Evolutionary conservation across 805 yeast genomes (phyloP).

Genomic region (Tetrapisispora phaffii): DNA sequence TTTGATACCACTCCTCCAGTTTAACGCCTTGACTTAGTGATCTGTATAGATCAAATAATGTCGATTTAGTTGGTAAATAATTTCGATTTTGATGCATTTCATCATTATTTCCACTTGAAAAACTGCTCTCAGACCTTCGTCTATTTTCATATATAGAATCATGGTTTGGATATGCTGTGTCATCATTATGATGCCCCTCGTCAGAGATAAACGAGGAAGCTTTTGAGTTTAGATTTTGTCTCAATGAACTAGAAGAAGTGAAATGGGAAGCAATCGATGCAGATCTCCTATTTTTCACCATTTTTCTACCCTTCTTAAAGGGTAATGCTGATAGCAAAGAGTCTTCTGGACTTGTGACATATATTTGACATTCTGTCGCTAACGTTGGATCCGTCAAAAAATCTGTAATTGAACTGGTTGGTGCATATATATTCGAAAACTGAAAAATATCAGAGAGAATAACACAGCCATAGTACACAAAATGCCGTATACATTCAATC

Average conservation of each 20-base stretch:
- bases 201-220: neutral
- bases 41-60: conserved; percentile 62
- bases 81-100: conserved; percentile 3
- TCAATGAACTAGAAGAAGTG: conserved; percentile 11
- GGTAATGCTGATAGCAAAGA: conserved; percentile 28
- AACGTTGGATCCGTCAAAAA: conserved; percentile 56
- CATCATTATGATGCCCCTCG: conserved; percentile 4
- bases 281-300: neutral
- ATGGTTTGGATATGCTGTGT: conserved; percentile 4
- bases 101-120: conserved; percentile 10
- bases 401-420: conserved; percentile 64
- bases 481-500: conserved; percentile 79
- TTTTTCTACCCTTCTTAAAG: conserved; percentile 12
- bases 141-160: neutral
- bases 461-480: conserved; percentile 82
- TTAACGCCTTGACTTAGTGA: conserved; percentile 71
- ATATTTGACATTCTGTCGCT: conserved; percentile 78
- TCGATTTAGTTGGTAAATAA: conserved; percentile 49
- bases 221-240: conserved; percentile 9
- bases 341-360: conserved; percentile 43
- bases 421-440: conserved; percentile 78
- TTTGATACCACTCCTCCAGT: conserved; percentile 72
- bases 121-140: conserved; percentile 14
- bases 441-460: conserved; percentile 80
- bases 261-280: conserved; percentile 3